Percentiles rank a stretch among this genome's conserved stretches.
These are phyloP conservation scores for Hypomyces rosellus DNA, from an alignment of 2,329 filamentous ascomycete genomes.

Conservation along the genomic window DNA sequence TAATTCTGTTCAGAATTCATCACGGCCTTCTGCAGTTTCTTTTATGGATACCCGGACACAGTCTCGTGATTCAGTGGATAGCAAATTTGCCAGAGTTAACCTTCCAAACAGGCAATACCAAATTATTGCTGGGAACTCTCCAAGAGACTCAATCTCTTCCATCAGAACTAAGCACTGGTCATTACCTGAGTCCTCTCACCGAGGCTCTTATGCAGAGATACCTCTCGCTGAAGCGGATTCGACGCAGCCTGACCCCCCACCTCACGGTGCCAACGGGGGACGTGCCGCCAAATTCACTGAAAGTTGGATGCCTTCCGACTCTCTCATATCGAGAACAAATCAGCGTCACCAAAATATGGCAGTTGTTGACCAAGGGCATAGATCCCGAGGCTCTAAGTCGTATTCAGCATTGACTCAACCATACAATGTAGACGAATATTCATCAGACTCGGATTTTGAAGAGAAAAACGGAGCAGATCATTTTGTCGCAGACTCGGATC, in stretches of 20 bases:
- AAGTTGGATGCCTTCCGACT: conserved; percentile 49
- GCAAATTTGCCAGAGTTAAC: conserved; percentile 48
- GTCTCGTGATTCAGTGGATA: conserved; percentile 51
- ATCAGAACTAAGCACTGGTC: conserved; percentile 44
- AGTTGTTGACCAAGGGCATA: conserved; percentile 27
- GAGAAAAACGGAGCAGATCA: conserved; percentile 27
- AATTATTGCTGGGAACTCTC: conserved; percentile 35
- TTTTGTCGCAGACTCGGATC: conserved; percentile 21
- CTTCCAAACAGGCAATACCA: conserved; percentile 53
- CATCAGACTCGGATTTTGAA: conserved; percentile 36
- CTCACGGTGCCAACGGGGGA: conserved; percentile 22
- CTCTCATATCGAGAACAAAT: conserved; percentile 47
- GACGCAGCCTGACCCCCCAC: conserved; percentile 19
- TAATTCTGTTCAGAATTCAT: conserved; percentile 38
- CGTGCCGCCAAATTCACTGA: conserved; percentile 46
- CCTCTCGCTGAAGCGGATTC: conserved; percentile 35
- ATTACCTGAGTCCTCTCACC: conserved; percentile 27
- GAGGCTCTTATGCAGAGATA: conserved; percentile 45
- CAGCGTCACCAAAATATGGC: conserved; percentile 42
- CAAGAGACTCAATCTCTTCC: conserved; percentile 38
- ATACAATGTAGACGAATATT: conserved; percentile 35
- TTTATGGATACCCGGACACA: conserved; percentile 72
- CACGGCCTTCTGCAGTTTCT: conserved; percentile 54
- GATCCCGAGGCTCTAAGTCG: conserved; percentile 27
- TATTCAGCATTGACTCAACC: conserved; percentile 44